Conservation (phyloP, 768 basidiomycete genomes). For the Gloeophyllum trabeum region DNA sequence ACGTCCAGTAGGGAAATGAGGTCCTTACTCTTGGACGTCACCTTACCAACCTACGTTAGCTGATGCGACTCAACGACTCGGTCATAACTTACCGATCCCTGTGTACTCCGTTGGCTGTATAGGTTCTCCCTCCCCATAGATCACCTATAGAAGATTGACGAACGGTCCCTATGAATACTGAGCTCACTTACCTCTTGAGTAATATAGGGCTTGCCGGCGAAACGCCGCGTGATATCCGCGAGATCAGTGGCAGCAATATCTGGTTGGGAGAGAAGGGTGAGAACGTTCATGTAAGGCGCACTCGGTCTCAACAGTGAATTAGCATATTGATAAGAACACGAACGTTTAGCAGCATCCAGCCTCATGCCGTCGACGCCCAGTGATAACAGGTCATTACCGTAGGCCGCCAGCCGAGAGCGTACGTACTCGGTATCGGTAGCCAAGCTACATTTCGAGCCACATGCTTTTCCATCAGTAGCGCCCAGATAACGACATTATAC, state of each 20-base stretch:
- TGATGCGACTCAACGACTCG: no score
- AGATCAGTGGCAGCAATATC: slow-evolving; percentile 9
- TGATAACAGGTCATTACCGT: slow-evolving; percentile 16
- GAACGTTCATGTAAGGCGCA: not conserved
- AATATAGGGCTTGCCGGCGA: slow-evolving; percentile 11
- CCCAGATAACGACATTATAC: not conserved
- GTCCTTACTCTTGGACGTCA: slow-evolving; percentile 15
- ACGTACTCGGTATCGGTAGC: slow-evolving; percentile 17
- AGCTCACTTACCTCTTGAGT: slow-evolving; percentile 13
- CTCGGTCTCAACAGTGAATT: not conserved
- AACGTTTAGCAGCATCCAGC: slow-evolving; percentile 15
- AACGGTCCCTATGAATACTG: not conserved
- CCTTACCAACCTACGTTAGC: no score
- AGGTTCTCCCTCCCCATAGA: slow-evolving; percentile 15
- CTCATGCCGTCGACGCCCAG: slow-evolving; percentile 16
- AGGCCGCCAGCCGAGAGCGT: slow-evolving; percentile 12
- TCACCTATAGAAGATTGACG: slow-evolving; percentile 4
- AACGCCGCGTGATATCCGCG: slow-evolving; percentile 10
- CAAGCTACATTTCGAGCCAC: slow-evolving; percentile 9
- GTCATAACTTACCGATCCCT: no score
- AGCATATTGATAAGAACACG: not conserved
- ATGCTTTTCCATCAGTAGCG: not conserved
- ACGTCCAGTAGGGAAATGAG: not conserved
- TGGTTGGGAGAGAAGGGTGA: not conserved
- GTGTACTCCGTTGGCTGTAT: slow-evolving; percentile 14